Evolutionary conservation across 2,329 filamentous ascomycete species (phyloP).

Genomic region (Sarocladiaceae sp.): DNA sequence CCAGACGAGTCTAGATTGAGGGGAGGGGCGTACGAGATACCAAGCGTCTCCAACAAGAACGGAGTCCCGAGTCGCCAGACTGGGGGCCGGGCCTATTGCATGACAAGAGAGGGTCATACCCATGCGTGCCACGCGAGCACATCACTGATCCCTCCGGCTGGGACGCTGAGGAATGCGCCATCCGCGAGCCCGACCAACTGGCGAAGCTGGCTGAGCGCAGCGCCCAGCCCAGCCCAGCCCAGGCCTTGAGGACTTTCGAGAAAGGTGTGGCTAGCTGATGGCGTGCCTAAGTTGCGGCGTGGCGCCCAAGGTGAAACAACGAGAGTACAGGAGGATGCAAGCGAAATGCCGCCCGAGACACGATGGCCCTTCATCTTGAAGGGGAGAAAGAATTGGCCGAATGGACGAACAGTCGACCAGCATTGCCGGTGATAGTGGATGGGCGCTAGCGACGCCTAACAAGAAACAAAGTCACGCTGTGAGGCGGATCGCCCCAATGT

Average conservation of each 20-base stretch:
- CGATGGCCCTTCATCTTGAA: no score
- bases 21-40: background rate
- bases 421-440: no score
- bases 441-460: no score
- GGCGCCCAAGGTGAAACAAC: background rate
- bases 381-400: no score
- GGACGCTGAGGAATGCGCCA: conserved; percentile 1
- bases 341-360: no score
- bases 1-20: no score
- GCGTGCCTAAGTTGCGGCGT: background rate
- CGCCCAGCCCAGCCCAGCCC: background rate
- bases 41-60: background rate
- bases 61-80: background rate
- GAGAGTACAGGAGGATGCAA: background rate
- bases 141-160: conserved; percentile 2
- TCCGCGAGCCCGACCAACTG: no score
- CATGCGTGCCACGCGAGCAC: conserved; percentile 8
- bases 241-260: background rate
- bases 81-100: background rate
- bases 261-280: conserved; percentile 1
- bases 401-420: no score
- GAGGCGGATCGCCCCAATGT: no score
- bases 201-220: conserved; percentile 2
- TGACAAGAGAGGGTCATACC: conserved; percentile 4
- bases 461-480: no score